Evolutionary conservation across 495 filamentous ascomycete species (phyloP).

Genomic region (Aspergillus panamensis): DNA sequence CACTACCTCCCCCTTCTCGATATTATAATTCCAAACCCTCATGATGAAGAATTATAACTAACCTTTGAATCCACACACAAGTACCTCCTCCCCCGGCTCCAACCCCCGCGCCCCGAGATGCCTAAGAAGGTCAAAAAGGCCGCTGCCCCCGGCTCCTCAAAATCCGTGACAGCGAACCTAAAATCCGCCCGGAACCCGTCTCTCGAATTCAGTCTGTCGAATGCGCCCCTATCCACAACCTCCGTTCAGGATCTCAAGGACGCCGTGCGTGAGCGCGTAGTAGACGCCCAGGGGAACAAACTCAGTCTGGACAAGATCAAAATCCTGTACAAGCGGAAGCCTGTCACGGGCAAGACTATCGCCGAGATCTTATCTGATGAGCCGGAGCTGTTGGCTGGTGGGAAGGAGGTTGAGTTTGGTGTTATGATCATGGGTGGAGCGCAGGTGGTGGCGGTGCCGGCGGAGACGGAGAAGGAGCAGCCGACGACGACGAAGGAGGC

Average conservation of each 20-base stretch:
- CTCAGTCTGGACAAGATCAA: slow-evolving; percentile 67
- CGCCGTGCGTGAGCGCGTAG: slow-evolving; percentile 49
- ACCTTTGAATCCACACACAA: slow-evolving; percentile 23
- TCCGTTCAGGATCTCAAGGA: slow-evolving; percentile 71
- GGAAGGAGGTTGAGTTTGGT: slow-evolving; percentile 61
- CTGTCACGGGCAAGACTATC: slow-evolving; percentile 57
- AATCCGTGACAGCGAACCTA: slow-evolving; percentile 55
- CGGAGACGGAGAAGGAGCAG: slow-evolving; percentile 29
- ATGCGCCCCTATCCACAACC: slow-evolving; percentile 57
- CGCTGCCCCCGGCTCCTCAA: slow-evolving; percentile 46
- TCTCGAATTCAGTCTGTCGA: slow-evolving; percentile 58
- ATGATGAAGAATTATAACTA: neutral
- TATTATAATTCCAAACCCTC: neutral
- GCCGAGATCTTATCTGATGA: slow-evolving; percentile 49
- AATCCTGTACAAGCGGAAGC: slow-evolving; percentile 79
- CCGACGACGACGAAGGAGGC: slow-evolving; percentile 41
- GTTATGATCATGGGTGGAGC: slow-evolving; percentile 81
- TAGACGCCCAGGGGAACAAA: slow-evolving; percentile 32
- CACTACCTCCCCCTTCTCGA: slow-evolving; percentile 1
- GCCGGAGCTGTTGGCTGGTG: slow-evolving; percentile 34
- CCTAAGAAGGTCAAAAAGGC: slow-evolving; percentile 45
- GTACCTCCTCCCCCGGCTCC: slow-evolving; percentile 47
- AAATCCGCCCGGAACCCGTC: slow-evolving; percentile 72
- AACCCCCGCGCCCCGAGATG: slow-evolving; percentile 45
- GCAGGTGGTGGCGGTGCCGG: slow-evolving; percentile 27